Base-by-base conservation (phyloP, 1,284 basidiomycete species). In the Apiotrichum laibachii region DNA sequence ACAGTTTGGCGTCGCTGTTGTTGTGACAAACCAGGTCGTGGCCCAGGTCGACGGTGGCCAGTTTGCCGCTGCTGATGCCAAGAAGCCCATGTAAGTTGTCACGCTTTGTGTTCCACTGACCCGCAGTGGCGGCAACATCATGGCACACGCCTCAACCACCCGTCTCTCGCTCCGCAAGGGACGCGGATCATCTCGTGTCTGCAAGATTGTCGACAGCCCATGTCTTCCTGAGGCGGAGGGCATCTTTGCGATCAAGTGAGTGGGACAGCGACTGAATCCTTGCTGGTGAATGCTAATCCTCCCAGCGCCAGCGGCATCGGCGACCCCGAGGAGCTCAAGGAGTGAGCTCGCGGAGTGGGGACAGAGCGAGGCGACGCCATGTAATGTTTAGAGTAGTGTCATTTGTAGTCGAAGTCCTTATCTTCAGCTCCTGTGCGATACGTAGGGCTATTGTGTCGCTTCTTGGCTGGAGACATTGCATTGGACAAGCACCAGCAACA, bases 11-110 rank as follows among this genome's bases (percentile, higher is more conserved):
- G 91, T 99, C 33, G 95, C 95, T 0, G 95, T 99, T 18, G 93
- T 99, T 5, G 88, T 98, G 54, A 93, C 92, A 7, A 99, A 99
- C 75, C 96, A 99, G 78, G 96, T 99, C 61, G 97, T 99, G 82
- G 97, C 96, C 18, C 94, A 88, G 66, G 95, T 96, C 1, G 96
- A 99, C 72, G 91, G 90, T 15, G 86, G 89, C 11, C 90, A 90
- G 50, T 95, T 92, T 70, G 87, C 86, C 18, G 83, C 85, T 11
- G 53, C 92, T 65, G 90, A 95, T 80, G 76, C 80, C 7, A 97
- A 97, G 84, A 99, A 98, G 78, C 95, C 95, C 6, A 96, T 99
- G 75, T 76, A 43, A 65, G 75, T 62, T 21, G 13, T 26, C 31
- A 19, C 16, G 11, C 31, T 2, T 46, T n/a, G n/a, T 19, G 18